phyloP scores from a whole-genome alignment of 148 eudicot species.

The Camellia granthamiana region DNA sequence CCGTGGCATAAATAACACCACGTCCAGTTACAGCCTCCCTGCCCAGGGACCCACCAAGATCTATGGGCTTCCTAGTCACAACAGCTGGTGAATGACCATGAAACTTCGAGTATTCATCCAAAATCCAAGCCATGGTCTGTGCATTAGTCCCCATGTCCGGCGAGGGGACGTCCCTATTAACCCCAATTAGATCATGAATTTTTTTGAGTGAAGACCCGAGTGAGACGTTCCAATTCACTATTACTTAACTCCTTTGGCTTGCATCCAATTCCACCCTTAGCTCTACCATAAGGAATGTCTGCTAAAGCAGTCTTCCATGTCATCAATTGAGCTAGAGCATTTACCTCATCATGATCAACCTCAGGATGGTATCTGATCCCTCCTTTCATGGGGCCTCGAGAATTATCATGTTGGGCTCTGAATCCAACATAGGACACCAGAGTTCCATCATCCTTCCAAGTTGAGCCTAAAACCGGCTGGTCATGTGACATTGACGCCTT shows the following conservation, averaged over 20 bases:
- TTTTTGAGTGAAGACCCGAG: too few species aligned
- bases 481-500: too few species aligned
- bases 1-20: constrained; percentile 17
- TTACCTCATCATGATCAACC: constrained; percentile 57
- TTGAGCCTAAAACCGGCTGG: too few species aligned
- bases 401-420: too few species aligned
- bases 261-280: constrained; percentile 57
- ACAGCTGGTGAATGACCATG: constrained; percentile 64
- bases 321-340: constrained; percentile 58
- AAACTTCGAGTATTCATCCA: constrained; percentile 45
- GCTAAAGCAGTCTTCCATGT: constrained; percentile 62
- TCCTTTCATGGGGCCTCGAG: too few species aligned
- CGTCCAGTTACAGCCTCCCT: constrained; percentile 62
- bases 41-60: constrained; percentile 47
- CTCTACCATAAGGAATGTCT: constrained; percentile 54
- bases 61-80: constrained; percentile 66
- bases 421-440: too few species aligned
- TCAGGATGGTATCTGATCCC: neutral
- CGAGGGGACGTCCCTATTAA: constrained; percentile 38
- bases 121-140: too few species aligned
- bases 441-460: too few species aligned
- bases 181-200: too few species aligned
- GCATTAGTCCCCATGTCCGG: too few species aligned
- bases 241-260: constrained; percentile 33
- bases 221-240: constrained; percentile 46